Conservation (phyloP, 805 yeast species). For the Citeromyces nyonsensis region DNA sequence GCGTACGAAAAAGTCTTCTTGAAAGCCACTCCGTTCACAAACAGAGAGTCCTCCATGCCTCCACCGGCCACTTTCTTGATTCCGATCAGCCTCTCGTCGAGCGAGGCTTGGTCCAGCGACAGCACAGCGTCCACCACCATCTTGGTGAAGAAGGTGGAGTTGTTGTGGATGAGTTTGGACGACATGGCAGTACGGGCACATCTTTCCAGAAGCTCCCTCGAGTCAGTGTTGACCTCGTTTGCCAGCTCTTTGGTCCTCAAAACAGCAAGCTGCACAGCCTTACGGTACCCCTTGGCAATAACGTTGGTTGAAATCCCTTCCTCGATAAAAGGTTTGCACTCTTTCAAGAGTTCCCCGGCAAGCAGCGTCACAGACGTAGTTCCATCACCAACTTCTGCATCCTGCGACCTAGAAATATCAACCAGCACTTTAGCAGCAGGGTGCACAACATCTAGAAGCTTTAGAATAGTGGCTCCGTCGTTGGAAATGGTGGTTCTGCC, state of each 20-base stretch:
- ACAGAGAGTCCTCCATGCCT: conserved; percentile 82
- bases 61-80: conserved; percentile 94
- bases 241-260: conserved; percentile 60
- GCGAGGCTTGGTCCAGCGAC: conserved; percentile 67
- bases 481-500: conserved; percentile 92
- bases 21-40: conserved; percentile 91
- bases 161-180: conserved; percentile 79
- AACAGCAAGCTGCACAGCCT: conserved; percentile 67
- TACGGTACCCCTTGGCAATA: conserved; percentile 76
- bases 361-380: conserved; percentile 90
- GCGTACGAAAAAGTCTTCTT: conserved; percentile 96
- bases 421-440: conserved; percentile 97
- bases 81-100: conserved; percentile 86
- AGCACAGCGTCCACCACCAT: conserved; percentile 96
- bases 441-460: conserved; percentile 85
- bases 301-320: conserved; percentile 92
- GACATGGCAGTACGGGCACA: conserved; percentile 98
- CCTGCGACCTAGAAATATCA: conserved; percentile 90
- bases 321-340: conserved; percentile 80
- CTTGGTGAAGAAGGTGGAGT: conserved; percentile 79
- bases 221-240: conserved; percentile 43
- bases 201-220: conserved; percentile 67
- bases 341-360: conserved; percentile 90
- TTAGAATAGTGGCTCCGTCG: conserved; percentile 95
- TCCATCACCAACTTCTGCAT: conserved; percentile 97